phyloP scores from a whole-genome alignment of 2,329 filamentous ascomycete species.

The Aureobasidium sp. region DNA sequence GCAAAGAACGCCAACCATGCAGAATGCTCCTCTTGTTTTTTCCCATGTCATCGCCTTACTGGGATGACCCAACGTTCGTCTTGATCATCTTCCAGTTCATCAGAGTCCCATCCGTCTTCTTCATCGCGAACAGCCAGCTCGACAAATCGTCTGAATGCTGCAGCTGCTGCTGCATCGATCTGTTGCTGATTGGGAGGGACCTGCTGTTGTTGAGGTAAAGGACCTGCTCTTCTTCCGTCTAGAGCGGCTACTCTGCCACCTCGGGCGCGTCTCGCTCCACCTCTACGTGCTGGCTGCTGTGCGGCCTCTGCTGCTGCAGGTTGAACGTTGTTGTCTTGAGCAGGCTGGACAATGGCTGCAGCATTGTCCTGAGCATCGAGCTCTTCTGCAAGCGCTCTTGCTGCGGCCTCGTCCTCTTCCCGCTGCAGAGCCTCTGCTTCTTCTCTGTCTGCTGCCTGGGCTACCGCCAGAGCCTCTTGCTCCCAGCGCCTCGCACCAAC shows the following conservation, averaged over 20 bases:
- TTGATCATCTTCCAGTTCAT: constrained; percentile 40
- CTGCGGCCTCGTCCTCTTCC: constrained; percentile 28
- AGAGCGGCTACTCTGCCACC: constrained; percentile 2
- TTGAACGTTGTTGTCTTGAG: not conserved
- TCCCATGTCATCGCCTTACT: not conserved
- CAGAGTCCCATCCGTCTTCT: constrained; percentile 52
- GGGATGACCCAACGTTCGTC: constrained; percentile 13
- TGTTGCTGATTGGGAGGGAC: constrained; percentile 11
- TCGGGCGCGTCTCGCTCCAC: not conserved
- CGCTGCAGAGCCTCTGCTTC: constrained; percentile 25
- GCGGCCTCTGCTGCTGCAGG: not conserved
- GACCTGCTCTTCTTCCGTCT: not conserved
- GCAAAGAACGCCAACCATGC: not conserved
- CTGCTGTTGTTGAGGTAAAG: not conserved
- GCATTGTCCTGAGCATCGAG: constrained; percentile 7
- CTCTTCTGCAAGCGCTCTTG: constrained; percentile 24
- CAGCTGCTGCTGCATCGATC: constrained; percentile 18
- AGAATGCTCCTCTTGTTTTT: not conserved
- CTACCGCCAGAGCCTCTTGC: constrained; percentile 29
- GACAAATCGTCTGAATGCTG: constrained; percentile 41
- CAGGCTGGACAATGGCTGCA: not conserved
- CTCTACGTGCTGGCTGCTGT: not conserved
- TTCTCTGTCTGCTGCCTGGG: constrained; percentile 23
- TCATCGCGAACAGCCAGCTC: constrained; percentile 43
- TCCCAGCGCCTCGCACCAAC: constrained; percentile 35